Base-by-base conservation (phyloP, 2,329 filamentous ascomycete species). In the Fusarium oxysporum region DNA sequence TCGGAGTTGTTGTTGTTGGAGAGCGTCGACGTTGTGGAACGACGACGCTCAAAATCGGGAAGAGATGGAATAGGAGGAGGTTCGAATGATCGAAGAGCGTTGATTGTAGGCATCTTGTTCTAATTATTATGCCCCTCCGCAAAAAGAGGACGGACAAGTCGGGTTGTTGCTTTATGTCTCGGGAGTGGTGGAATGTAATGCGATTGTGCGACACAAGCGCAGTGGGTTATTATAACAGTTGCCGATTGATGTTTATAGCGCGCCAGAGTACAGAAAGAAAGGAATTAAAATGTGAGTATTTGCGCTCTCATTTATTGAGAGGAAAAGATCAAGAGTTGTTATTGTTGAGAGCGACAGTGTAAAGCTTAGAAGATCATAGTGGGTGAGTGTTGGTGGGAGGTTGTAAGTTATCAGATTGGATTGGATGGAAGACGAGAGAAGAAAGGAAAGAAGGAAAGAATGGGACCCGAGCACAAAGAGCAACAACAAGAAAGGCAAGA, bases 21-120 rank as follows among this genome's bases (percentile, higher is more conserved):
- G 19, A 76, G 48, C 3, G 74, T 59, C 16, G 75, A 67, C 25
- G 75, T 53, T 21, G 67, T 73, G 21, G 75, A 78, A 38, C 76
- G 76, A 33, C 76, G 76, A 41, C 76, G 76, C 32, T 76, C 76
- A 53, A 73, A 76, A 21, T 77, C 74, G 59, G 74, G 70, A n/a
- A 77, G 73, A 50, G 73, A 72, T 50, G 75, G 75, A 19, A 76
- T 51, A 7, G 75, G 72, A n/a, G 74, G 75, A n/a, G 75, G 53
- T 28, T 78, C 76, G 62, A 77, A 76, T 9, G 73, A 59, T 28
- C 73, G 75, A 33, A 76, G 68, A 32, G 75, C 62, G 64, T 77
- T 76, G 51, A 78, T 47, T 25, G 73, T 78, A 56, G 76, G 76
- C 76, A 78, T 78, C 37, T 25, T 61, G 50, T 38, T 33, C 19